Evolutionary conservation across 1,139 yeast species (phyloP), one percentile per base, ranked within the genome.

Genomic region (Kurtzmaniella natalensis): DNA sequence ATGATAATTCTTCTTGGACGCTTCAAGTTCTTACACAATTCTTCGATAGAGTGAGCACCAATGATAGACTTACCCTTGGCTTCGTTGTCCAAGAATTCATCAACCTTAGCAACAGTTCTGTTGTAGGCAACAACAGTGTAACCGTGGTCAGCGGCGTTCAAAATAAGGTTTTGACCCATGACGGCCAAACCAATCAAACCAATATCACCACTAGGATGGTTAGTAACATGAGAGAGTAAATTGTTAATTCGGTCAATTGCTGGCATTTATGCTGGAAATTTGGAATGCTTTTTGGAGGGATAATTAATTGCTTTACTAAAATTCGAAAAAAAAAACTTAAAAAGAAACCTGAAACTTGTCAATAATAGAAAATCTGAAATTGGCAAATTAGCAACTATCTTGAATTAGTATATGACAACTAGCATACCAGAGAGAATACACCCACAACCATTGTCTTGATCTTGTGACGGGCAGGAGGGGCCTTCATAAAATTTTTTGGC

Each of bases 181-280:
- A 92, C 98, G 83, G 98, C 98, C 79, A 92, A 79, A 63, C 98
- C 98, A 60, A 92, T 89, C 68, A 92, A 86, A 69, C 97, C 98
- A 70, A 92, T 81, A 81, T 92, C 98, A 77, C 92, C 94, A 63
- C 87, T 78, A 45, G 55, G 45, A 46, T 43, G 51, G 62, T 59
- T 62, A 61, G 56, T 55, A 39, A 23, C 14, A 16, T 23, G 11
- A 16, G 26, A 23, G 16, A 14, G 31, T 14, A 22, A 43, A 16
- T 13, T 21, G 15, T 13, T 36, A 14, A 17, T 30, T 18, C 17
- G 30, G 13, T 13, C 40, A 23, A 16, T 40, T 39, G 15, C 31
- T 26, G 15, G 34, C 32, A 14, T 40, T 27, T n/a, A n/a, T n/a
- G n/a, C n/a, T n/a, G n/a, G n/a, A n/a, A n/a, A n/a, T n/a, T n/a